Conservation (phyloP, 495 filamentous ascomycete genomes). For the Hamigera avellanea region DNA sequence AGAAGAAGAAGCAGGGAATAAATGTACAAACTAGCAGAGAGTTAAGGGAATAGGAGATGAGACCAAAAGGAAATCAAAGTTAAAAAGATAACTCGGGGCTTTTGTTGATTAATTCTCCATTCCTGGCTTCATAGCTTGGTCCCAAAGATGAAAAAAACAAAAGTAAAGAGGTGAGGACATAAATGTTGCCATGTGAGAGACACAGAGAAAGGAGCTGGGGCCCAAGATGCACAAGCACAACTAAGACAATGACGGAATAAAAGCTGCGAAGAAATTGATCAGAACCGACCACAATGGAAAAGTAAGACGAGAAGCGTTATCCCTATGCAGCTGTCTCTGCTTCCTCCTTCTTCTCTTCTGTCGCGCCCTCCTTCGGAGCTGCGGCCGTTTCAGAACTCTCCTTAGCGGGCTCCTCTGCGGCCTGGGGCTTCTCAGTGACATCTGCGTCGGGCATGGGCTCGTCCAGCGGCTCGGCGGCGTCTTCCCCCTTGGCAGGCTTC, state of each 20-base stretch:
- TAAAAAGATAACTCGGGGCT: not conserved
- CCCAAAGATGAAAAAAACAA: not conserved
- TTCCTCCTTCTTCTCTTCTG: constrained; percentile 12
- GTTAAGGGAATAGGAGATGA: no score
- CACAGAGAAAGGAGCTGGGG: not conserved
- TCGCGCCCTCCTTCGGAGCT: constrained; percentile 3
- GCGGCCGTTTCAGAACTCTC: constrained; percentile 9
- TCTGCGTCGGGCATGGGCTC: constrained; percentile 25
- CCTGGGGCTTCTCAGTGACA: constrained; percentile 14
- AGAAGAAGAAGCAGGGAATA: no score
- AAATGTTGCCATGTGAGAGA: not conserved
- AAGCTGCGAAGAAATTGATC: not conserved
- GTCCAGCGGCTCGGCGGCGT: constrained; percentile 22
- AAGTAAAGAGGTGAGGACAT: not conserved
- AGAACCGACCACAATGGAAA: not conserved
- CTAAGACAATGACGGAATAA: not conserved
- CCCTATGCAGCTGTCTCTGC: constrained; percentile 2
- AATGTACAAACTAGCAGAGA: no score
- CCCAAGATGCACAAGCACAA: not conserved
- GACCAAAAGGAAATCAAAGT: not conserved
- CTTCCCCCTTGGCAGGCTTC: constrained; percentile 20
- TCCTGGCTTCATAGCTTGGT: not conserved
- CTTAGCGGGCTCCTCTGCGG: constrained; percentile 16
- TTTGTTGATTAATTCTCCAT: not conserved
- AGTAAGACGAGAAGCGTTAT: not conserved